Base-by-base conservation (phyloP, 2,329 filamentous ascomycete species). In the Trichoderma asperellum region DNA sequence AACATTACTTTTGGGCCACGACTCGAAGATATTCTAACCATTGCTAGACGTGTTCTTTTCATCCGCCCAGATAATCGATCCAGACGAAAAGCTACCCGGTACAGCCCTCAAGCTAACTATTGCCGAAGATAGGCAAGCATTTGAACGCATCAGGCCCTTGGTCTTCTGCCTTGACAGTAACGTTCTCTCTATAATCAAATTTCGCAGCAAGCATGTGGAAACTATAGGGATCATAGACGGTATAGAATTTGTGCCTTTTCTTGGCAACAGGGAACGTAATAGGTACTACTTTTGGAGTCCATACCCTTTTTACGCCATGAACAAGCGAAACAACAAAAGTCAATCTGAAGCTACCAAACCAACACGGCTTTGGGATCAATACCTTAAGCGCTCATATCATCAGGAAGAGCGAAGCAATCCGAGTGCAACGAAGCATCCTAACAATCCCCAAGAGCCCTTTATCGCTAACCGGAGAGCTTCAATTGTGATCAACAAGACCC, bases 41-140 rank as follows among this genome's bases (percentile, higher is more conserved):
- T 2, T 5, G 29, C 8, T 34, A 69, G 67, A 69, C 14, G 40
- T 32, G 40, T 4, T 37, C 24, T 69, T 69, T 24, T 69, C 67
- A 14, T 27, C 10, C 21, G 60, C 34, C 16, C 3, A 49, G n/a
- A 49, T 49, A 24, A 2, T 49, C n/a, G 47, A 24, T 21, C 47
- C 47, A 24, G 8, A 43, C 3, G 16, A 16, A 43, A 32, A 49
- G 32, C 5, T 64, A 21, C 29, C 27, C 1, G 53, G 16, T 2
- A 4, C 47, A 4, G 16, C 24, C 5, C 8, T 40, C 29, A 64
- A 16, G 10, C 16, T 69, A 3, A 35, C 53, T 1, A 18, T 64
- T 58, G 60, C 60, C n/a, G 43, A 57, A 2, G 59, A 69, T 3
- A 52, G 35, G 3, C 18, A 40, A 5, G 34, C 43, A 0, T n/a